Conservation (phyloP, 2,329 filamentous ascomycete species). For the Colletotrichum chrysophilum region DNA sequence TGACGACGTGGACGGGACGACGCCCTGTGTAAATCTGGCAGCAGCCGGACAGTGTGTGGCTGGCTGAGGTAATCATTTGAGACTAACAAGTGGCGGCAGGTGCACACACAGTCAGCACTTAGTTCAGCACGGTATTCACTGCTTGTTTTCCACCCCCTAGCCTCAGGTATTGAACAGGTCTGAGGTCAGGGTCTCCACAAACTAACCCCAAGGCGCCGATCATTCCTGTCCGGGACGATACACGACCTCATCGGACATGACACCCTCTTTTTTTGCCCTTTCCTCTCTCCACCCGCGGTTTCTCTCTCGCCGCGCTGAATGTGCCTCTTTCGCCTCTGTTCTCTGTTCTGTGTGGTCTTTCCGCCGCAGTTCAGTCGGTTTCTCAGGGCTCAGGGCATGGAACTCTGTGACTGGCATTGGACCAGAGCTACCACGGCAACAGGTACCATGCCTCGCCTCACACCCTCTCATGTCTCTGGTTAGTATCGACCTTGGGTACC, state of each 20-base stretch:
- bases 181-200: conserved; percentile 20
- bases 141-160: background rate
- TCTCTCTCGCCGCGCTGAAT: background rate
- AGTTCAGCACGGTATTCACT: background rate
- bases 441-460: background rate
- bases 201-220: conserved; percentile 11
- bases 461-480: background rate
- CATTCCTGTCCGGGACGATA: conserved; percentile 17
- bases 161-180: conserved; percentile 14
- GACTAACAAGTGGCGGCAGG: too few relatives aligned
- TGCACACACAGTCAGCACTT: background rate
- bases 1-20: conserved; percentile 1
- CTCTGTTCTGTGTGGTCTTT: background rate
- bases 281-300: background rate
- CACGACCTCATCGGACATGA: conserved; percentile 25
- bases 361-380: background rate
- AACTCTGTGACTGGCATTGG: background rate
- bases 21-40: background rate
- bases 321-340: background rate
- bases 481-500: background rate
- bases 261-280: background rate
- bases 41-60: background rate
- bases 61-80: background rate
- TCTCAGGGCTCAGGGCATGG: background rate
- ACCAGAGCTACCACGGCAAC: background rate